Evolutionary conservation across 495 filamentous ascomycete species (phyloP), one percentile per base, ranked within the genome.

Genomic region (Podospora pseudoanserina): DNA sequence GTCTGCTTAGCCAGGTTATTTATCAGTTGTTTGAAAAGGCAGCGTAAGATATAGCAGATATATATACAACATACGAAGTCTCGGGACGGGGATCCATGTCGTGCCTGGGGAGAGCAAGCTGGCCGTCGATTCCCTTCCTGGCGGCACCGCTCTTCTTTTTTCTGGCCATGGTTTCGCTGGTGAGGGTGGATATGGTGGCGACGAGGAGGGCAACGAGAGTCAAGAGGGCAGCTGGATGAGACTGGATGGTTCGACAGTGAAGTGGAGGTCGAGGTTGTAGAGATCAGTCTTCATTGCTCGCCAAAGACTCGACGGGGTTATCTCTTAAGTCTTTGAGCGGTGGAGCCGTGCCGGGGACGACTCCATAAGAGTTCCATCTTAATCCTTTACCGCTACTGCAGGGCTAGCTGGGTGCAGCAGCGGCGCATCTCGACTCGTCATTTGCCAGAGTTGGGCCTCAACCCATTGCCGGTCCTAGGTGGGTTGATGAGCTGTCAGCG

Each of bases 61-160:
- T 20, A 9, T 13, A 32, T 9, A 62, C 55, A 9, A 73, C 75
- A 72, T 59, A 77, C 74, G 75, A 77, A 26, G 60, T 72, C 59
- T 76, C 74, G n/a, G 75, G 75, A n/a, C 75, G 73, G 26, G 39
- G 60, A 63, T 77, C 75, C 23, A 70, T 60, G 23, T 74, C 70
- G 32, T 73, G 53, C 23, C 39, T 30, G 63, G 55, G 60, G 49
- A 72, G 67, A 64, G 59, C 20, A 34, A 30, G 16, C 28, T 20
- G 63, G 65, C 65, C 23, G 62, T 49, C 64, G 66, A 58, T 64
- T 20, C 23, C 16, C 23, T 64, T 30, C 67, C 69, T 72, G 69
- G 70, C 28, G 60, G 63, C 67, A 26, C 68, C 69, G 70, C 65
- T 70, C 73, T 75, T 77, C 60, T 65, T 77, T 66, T 67, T 72